These are phyloP conservation scores for Rhipidocladum racemiflorum DNA, from an alignment of 176 grass and related monocot genomes.

Conservation along the genomic window DNA sequence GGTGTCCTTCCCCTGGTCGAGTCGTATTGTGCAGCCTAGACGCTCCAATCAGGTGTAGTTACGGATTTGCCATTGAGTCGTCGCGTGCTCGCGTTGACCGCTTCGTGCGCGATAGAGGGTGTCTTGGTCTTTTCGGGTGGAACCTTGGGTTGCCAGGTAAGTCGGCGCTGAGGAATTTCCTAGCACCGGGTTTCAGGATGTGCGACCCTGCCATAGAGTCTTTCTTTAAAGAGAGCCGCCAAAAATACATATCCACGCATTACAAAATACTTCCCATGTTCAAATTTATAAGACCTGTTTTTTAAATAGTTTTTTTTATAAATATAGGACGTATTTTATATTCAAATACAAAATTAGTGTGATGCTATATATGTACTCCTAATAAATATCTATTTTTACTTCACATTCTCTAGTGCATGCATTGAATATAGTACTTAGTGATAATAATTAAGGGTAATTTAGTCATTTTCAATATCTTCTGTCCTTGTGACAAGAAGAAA, in stretches of 20 bases:
- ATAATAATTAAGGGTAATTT: too few relatives aligned
- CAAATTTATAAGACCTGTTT: too few relatives aligned
- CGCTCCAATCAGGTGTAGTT: constrained; percentile 9
- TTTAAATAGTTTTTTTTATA: too few relatives aligned
- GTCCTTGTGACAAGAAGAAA: too few relatives aligned
- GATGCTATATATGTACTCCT: too few relatives aligned
- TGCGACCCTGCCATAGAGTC: background rate
- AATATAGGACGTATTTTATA: too few relatives aligned
- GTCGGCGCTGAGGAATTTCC: background rate
- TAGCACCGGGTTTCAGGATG: background rate
- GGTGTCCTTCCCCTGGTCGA: background rate
- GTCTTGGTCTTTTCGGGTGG: constrained; percentile 14
- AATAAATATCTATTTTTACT: too few relatives aligned
- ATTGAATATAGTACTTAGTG: too few relatives aligned
- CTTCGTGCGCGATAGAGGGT: background rate
- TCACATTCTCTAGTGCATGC: too few relatives aligned
- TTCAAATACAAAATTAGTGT: too few relatives aligned
- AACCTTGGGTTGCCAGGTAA: background rate
- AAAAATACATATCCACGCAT: background rate
- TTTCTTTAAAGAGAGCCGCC: background rate
- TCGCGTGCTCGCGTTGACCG: background rate
- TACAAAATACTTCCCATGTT: too few relatives aligned
- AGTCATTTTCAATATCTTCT: too few relatives aligned
- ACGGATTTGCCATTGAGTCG: constrained; percentile 21
- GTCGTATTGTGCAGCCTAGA: background rate